A percentile compares a stretch with the other conserved stretches of the same genome.
phyloP scores from a whole-genome alignment of 139 green algal species.

The Zygnema cylindricum region DNA sequence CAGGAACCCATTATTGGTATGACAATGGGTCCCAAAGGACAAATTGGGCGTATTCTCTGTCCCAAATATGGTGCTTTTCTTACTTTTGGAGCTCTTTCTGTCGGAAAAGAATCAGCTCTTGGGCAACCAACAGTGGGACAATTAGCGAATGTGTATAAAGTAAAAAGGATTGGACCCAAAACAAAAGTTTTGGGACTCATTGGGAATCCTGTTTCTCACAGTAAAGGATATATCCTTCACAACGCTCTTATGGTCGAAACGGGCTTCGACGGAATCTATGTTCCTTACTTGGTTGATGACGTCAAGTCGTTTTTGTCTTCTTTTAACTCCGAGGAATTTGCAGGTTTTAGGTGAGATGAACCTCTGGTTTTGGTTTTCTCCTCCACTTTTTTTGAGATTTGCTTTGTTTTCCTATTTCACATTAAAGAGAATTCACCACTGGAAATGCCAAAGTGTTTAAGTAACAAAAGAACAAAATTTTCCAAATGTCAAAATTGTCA shows the following conservation, averaged over 20 bases:
- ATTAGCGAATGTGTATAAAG: conserved; percentile 69
- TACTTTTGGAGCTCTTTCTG: conserved; percentile 90
- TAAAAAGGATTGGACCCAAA: not conserved
- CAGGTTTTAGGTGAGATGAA: conserved; percentile 63
- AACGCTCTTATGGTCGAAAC: conserved; percentile 58
- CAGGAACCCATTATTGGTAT: conserved; percentile 77
- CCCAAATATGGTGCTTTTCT: conserved; percentile 93
- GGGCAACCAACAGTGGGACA: conserved; percentile 77
- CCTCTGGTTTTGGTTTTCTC: too few species aligned
- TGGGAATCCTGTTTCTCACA: conserved; percentile 89
- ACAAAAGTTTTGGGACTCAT: conserved; percentile 69
- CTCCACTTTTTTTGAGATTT: too few species aligned
- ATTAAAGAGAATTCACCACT: too few species aligned
- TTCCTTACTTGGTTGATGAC: conserved; percentile 94
- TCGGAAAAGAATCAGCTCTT: conserved; percentile 72
- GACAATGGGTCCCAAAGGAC: conserved; percentile 89
- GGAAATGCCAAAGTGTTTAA: too few species aligned
- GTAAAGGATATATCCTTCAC: conserved; percentile 66
- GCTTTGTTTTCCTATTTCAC: too few species aligned
- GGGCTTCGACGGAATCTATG: conserved; percentile 88
- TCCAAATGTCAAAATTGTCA: too few species aligned
- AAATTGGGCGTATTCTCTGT: conserved; percentile 85
- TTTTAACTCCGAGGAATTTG: conserved; percentile 75
- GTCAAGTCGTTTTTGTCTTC: conserved; percentile 78
- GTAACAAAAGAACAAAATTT: too few species aligned